phyloP scores from a whole-genome alignment of 2,329 filamentous ascomycete genomes.

The Fusarium sp. region DNA sequence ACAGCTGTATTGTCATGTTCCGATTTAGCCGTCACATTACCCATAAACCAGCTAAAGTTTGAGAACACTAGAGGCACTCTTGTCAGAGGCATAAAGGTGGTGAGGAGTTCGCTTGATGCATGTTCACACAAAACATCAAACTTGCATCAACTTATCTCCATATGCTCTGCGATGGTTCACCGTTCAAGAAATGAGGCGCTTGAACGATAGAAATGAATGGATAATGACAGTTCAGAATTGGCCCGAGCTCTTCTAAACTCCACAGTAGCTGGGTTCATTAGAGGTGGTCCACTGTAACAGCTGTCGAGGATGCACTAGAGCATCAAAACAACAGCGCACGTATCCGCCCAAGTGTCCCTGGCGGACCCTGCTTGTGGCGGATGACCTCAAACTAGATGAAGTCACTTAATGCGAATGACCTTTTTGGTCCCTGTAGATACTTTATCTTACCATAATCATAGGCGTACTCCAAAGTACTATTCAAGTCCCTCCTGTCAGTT shows the following conservation, averaged over 20 bases:
- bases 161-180: background rate
- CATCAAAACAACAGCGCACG: conserved; percentile 39
- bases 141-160: conserved; percentile 4
- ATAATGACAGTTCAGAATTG: conserved; percentile 14
- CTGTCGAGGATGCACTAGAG: conserved; percentile 22
- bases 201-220: conserved; percentile 18
- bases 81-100: background rate
- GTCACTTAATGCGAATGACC: conserved; percentile 24
- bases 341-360: conserved; percentile 33
- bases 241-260: conserved; percentile 25
- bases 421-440: conserved; percentile 8
- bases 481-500: conserved; percentile 13
- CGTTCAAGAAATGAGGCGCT: conserved; percentile 28
- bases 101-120: background rate
- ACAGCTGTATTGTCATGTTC: background rate
- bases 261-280: conserved; percentile 19
- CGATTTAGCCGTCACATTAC: background rate
- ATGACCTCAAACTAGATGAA: conserved; percentile 36
- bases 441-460: background rate
- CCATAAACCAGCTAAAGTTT: background rate
- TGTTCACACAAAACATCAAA: background rate
- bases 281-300: conserved; percentile 30
- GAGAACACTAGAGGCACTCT: background rate
- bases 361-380: conserved; percentile 34
- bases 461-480: background rate